Percentiles rank a stretch among this genome's conserved stretches.
Conservation (phyloP, 1,139 yeast species). For the Blastobotrys serpentis region DNA sequence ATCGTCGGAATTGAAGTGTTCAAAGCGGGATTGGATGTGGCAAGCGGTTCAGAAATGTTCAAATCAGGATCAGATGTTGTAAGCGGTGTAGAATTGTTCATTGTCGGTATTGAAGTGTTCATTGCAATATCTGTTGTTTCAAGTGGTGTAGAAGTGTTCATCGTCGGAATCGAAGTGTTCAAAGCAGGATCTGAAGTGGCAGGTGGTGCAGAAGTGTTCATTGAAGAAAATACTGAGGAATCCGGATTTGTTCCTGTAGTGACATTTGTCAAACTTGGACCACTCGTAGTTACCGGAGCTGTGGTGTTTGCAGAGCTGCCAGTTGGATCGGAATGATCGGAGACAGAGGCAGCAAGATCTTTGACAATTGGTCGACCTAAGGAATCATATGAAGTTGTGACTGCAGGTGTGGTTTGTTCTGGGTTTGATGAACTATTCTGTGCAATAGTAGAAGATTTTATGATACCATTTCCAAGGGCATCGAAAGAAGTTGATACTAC, state of each 20-base stretch:
- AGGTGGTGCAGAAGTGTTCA: constrained; percentile 1
- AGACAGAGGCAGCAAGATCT: background rate
- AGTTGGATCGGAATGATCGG: no score
- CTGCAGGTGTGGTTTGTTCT: background rate
- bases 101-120: background rate
- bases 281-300: background rate
- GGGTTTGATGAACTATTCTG: background rate
- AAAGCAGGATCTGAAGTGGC: background rate
- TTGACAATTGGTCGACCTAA: background rate
- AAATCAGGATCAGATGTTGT: constrained; percentile 1
- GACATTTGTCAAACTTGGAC: background rate
- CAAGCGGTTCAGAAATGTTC: background rate
- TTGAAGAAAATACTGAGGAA: background rate
- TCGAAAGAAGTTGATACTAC: background rate
- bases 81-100: background rate
- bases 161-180: background rate
- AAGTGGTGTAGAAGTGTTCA: constrained; percentile 5
- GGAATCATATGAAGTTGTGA: background rate
- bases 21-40: no score
- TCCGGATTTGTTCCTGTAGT: background rate
- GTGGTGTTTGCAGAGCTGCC: background rate
- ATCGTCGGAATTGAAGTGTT: background rate
- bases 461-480: background rate
- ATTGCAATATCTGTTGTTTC: background rate
- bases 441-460: background rate